Evolutionary conservation across 768 basidiomycete genomes (phyloP), one percentile per base, ranked within the genome.

Genomic region (Postia placenta): DNA sequence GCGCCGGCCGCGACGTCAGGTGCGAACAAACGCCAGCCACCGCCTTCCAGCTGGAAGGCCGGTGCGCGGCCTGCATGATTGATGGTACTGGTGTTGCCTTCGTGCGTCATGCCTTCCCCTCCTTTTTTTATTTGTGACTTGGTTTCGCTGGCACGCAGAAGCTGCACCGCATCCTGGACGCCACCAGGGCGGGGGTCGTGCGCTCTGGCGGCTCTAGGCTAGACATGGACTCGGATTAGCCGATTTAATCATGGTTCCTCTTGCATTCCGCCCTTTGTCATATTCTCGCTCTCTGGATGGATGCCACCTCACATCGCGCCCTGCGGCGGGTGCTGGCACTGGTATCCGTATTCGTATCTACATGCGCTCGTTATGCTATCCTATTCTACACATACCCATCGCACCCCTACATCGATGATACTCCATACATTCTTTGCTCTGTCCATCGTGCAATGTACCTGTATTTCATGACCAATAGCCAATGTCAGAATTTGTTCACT

Each of bases 11-110:
- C 60, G 0, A 4, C 55, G 27, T 45, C 51, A 38, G 48, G 50
- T 12, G 45, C 46, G 26, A 46, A 50, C 25, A 22, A 17, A 1
- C 48, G 52, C 5, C 54, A 50, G n/a, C 54, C 56, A 19, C 67
- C 67, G 25, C 67, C 67, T 20, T 66, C 67, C 26, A 68, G 67
- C 42, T 68, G 66, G 66, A 64, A 59, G 47, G 33, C 53, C 36
- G 47, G 50, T 36, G 44, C 47, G 12, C 46, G 52, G 30, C 54
- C 51, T 12, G 36, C 47, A 38, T 56, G 50, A 52, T 19, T 23
- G 5, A 14, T 42, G 11, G 38, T 22, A 28, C 42, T 14, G 3
- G 28, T 14, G 25, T 22, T 19, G 23, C 42, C n/a, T 15, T 22
- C 23, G 3, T 22, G 12, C 24, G 12, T 28, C n/a, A 44, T 28